Evolutionary conservation across 1,284 basidiomycete genomes (phyloP).

Genomic region (Boletus austroedulis): DNA sequence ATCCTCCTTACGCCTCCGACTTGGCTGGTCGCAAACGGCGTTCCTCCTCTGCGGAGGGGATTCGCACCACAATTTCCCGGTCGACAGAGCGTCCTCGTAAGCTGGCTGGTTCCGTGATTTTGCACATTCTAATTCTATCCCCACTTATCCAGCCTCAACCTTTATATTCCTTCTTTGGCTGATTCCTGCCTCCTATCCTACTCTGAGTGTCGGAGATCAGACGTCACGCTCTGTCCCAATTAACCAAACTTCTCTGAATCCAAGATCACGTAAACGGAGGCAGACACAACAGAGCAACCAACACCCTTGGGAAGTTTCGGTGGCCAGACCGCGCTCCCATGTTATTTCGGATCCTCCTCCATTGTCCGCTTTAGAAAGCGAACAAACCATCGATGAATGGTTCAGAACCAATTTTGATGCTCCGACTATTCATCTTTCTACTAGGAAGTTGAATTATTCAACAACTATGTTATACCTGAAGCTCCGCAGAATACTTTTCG

Average conservation of each 20-base stretch:
- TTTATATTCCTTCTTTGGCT: too few species aligned
- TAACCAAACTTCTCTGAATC: neutral
- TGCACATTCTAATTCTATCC: neutral
- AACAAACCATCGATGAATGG: slow-evolving; percentile 25
- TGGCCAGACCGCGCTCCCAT: slow-evolving; percentile 19
- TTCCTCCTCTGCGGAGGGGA: neutral
- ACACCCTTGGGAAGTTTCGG: neutral
- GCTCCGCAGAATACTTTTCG: neutral
- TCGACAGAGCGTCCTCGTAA: slow-evolving; percentile 14
- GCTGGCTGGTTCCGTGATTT: neutral
- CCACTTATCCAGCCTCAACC: too few species aligned
- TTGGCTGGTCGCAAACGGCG: neutral
- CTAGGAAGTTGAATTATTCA: slow-evolving; percentile 26
- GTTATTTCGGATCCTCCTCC: slow-evolving; percentile 33
- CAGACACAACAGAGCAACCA: neutral
- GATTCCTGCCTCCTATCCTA: too few species aligned
- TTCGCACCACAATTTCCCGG: neutral
- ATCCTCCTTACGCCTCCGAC: neutral
- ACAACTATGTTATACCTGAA: slow-evolving; percentile 14
- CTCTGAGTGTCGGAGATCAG: too few species aligned
- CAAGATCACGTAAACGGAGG: slow-evolving; percentile 30
- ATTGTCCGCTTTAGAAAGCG: neutral
- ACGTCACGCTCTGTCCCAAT: too few species aligned
- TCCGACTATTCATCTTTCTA: slow-evolving; percentile 27
- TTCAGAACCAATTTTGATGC: slow-evolving; percentile 17